phyloP scores from a whole-genome alignment of 805 yeast genomes.

The Lipomyces chichibuensis region DNA sequence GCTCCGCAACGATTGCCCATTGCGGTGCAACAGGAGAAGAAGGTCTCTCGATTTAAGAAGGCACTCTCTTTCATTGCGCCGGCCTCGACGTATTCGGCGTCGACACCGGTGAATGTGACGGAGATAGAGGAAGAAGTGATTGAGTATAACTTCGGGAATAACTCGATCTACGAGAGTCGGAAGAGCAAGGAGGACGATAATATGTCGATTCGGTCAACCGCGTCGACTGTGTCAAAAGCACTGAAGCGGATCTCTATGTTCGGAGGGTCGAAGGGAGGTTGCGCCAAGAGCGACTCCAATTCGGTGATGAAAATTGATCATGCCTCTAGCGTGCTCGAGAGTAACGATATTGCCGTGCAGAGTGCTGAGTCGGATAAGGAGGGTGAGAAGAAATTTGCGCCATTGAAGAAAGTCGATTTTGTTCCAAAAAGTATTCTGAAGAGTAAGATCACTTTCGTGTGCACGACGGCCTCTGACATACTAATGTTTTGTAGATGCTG shows the following conservation, averaged over 20 bases:
- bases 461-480: not conserved
- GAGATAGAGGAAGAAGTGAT: slow-evolving; percentile 8
- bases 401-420: slow-evolving; percentile 8
- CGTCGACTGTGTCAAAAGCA: slow-evolving; percentile 30
- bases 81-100: not conserved
- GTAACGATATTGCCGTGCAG: slow-evolving; percentile 1
- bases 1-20: not conserved
- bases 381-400: slow-evolving; percentile 2
- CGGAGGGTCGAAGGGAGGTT: slow-evolving; percentile 8
- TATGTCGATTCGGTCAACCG: slow-evolving; percentile 25
- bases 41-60: slow-evolving; percentile 18
- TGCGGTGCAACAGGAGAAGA: not conserved
- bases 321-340: slow-evolving; percentile 3
- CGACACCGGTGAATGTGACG: slow-evolving; percentile 2
- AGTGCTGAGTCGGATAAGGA: slow-evolving; percentile 7
- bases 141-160: slow-evolving; percentile 19
- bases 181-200: slow-evolving; percentile 17
- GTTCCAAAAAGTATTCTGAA: slow-evolving; percentile 25
- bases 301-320: not conserved
- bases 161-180: slow-evolving; percentile 9
- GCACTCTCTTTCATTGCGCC: slow-evolving; percentile 25
- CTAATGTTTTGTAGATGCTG: not conserved
- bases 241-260: slow-evolving; percentile 11
- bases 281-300: slow-evolving; percentile 6
- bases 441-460: slow-evolving; percentile 11